A percentile compares a stretch with the other conserved stretches of the same genome.
These are phyloP conservation scores for Ogataea naganishii DNA, from an alignment of 805 yeast species.

Conservation along the genomic window DNA sequence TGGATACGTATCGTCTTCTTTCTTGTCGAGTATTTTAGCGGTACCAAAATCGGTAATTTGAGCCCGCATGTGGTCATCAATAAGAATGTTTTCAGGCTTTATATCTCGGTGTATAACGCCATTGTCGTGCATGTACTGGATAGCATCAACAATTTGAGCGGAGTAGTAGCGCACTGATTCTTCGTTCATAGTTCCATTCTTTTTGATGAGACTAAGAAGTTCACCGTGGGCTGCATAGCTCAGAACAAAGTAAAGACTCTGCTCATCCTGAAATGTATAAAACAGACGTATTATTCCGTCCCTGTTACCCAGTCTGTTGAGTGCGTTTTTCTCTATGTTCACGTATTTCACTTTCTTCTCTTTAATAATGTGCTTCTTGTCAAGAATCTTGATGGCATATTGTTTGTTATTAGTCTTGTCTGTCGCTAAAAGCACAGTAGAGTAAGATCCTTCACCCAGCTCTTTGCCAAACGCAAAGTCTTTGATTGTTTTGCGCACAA, in stretches of 20 bases:
- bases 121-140: conserved; percentile 59
- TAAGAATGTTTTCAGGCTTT: conserved; percentile 73
- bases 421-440: conserved; percentile 82
- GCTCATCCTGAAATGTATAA: conserved; percentile 74
- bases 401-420: conserved; percentile 56
- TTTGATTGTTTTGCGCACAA: conserved; percentile 49
- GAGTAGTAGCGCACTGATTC: conserved; percentile 59
- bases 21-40: conserved; percentile 59
- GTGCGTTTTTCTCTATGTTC: conserved; percentile 72
- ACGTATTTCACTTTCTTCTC: conserved; percentile 83
- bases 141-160: conserved; percentile 68
- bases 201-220: conserved; percentile 55
- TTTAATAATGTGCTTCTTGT: conserved; percentile 67
- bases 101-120: conserved; percentile 79
- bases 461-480: conserved; percentile 85
- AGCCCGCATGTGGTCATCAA: conserved; percentile 51
- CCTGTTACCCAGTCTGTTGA: conserved; percentile 55
- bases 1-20: conserved; percentile 48
- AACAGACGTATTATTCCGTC: conserved; percentile 60
- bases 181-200: conserved; percentile 63
- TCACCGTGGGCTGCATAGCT: conserved; percentile 82
- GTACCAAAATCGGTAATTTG: conserved; percentile 83
- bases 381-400: conserved; percentile 72
- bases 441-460: conserved; percentile 94
- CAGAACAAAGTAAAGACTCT: conserved; percentile 62